Evolutionary conservation across 345 rosid genomes (phyloP).

Genomic region (Populus deltoides): DNA sequence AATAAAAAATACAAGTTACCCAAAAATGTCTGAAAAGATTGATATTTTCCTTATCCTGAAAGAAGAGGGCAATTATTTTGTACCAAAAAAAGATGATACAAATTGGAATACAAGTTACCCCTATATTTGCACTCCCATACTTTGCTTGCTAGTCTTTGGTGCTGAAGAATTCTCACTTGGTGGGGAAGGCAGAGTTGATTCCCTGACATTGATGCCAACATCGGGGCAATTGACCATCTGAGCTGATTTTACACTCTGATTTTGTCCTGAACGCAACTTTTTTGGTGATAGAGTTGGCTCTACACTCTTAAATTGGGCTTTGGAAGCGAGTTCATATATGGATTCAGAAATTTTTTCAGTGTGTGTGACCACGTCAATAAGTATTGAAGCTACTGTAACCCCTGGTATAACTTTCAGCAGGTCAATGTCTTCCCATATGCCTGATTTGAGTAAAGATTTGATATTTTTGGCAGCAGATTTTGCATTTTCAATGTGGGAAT

Average conservation of each 20-base stretch:
- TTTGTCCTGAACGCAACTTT: constrained; percentile 9
- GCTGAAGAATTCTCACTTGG: constrained; percentile 7
- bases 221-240: neutral
- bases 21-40: neutral
- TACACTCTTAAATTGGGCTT: constrained; percentile 39
- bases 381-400: constrained; percentile 49
- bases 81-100: neutral
- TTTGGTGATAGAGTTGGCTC: constrained; percentile 31
- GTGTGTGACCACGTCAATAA: constrained; percentile 48
- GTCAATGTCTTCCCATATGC: constrained; percentile 41
- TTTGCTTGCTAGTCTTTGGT: neutral
- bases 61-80: neutral
- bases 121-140: neutral
- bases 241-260: neutral
- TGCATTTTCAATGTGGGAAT: constrained; percentile 42
- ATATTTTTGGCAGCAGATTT: constrained; percentile 35
- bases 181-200: neutral
- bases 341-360: constrained; percentile 54
- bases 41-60: neutral
- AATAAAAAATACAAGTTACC: neutral
- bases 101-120: neutral
- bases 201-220: constrained; percentile 11
- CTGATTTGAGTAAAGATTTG: constrained; percentile 43
- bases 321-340: constrained; percentile 47
- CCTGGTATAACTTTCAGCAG: constrained; percentile 37